A percentile compares a stretch with the other conserved stretches of the same genome.
Evolutionary conservation across 768 basidiomycete species (phyloP).

Genomic region (Daedaleopsis nitida): DNA sequence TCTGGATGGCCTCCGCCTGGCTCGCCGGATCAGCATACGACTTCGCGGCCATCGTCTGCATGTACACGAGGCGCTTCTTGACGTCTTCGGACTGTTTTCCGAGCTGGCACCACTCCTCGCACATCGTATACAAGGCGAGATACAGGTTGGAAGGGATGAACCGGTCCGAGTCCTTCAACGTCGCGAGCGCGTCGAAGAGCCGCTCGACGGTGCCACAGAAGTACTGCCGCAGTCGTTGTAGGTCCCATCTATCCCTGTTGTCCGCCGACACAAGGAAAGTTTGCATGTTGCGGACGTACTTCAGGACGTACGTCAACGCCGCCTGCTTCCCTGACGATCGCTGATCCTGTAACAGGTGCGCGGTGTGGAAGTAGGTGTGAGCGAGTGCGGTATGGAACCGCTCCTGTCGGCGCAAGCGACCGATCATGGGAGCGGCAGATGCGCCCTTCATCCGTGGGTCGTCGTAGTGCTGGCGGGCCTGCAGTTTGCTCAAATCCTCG

Average conservation of each 20-base stretch:
- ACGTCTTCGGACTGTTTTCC: constrained; percentile 75
- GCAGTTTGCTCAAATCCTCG: constrained; percentile 80
- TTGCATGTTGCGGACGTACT: constrained; percentile 85
- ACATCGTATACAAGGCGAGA: constrained; percentile 78
- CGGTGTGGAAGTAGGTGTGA: constrained; percentile 85
- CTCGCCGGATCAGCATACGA: constrained; percentile 56
- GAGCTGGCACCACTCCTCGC: constrained; percentile 92
- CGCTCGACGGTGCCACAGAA: constrained; percentile 90
- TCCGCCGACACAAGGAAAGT: constrained; percentile 72
- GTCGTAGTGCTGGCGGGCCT: constrained; percentile 83
- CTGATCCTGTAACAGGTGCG: constrained; percentile 72
- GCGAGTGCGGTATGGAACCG: constrained; percentile 85
- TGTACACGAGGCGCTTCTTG: constrained; percentile 66
- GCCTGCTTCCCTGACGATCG: constrained; percentile 68
- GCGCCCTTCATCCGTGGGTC: constrained; percentile 59
- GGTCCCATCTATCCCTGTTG: constrained; percentile 70
- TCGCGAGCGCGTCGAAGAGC: constrained; percentile 75
- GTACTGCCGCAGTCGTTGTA: constrained; percentile 83
- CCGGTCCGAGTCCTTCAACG: constrained; percentile 71
- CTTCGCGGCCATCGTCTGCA: constrained; percentile 66
- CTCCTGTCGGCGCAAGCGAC: constrained; percentile 70
- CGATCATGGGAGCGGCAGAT: constrained; percentile 41
- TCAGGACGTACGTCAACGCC: constrained; percentile 76
- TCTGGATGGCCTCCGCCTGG: constrained; percentile 47
- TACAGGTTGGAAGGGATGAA: constrained; percentile 78